These are phyloP conservation scores for Dendrobium huoshanense DNA, from an alignment of 106 monocot species.

Conservation along the genomic window DNA sequence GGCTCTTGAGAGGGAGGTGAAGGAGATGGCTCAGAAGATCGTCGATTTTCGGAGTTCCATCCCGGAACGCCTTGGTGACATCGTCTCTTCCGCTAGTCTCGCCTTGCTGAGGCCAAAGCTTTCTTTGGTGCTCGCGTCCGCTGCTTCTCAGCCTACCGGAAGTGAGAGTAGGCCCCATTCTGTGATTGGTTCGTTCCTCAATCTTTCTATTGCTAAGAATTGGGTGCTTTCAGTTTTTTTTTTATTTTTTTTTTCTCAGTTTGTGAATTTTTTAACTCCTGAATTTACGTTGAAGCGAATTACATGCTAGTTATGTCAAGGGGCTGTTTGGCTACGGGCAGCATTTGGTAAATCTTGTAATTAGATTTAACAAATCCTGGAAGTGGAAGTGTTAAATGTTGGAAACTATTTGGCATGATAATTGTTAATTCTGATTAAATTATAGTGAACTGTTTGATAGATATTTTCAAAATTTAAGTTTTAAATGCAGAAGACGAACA, in stretches of 20 bases:
- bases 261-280: not conserved
- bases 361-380: too few relatives aligned
- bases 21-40: slow-evolving; percentile 27
- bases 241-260: not conserved
- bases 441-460: too few relatives aligned
- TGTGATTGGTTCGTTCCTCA: not conserved
- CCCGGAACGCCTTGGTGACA: slow-evolving; percentile 12
- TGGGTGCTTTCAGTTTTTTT: not conserved
- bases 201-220: not conserved
- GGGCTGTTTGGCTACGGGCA: too few relatives aligned
- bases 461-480: too few relatives aligned
- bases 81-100: slow-evolving; percentile 10
- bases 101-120: slow-evolving; percentile 8
- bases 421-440: too few relatives aligned
- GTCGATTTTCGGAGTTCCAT: slow-evolving; percentile 15
- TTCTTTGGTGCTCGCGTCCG: not conserved
- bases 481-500: too few relatives aligned
- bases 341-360: too few relatives aligned
- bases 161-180: not conserved
- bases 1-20: slow-evolving; percentile 29
- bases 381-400: too few relatives aligned
- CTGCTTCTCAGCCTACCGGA: not conserved
- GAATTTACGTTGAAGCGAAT: not conserved
- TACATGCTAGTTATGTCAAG: not conserved
- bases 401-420: too few relatives aligned